Base-by-base conservation (phyloP, 2,329 filamentous ascomycete species). In the Fusarium coicis region DNA sequence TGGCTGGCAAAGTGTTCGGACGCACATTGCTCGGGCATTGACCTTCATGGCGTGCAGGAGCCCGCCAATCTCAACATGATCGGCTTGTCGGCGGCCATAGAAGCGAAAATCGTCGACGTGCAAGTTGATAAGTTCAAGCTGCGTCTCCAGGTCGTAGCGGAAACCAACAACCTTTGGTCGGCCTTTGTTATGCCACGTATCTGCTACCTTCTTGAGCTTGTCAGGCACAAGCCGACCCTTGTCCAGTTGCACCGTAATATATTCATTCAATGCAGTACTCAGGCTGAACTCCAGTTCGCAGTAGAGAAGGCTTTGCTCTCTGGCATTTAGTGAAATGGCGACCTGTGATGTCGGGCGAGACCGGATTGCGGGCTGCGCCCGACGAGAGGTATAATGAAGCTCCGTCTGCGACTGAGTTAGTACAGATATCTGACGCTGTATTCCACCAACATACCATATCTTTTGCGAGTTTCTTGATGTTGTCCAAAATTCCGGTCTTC, bases 111-210 rank as follows among this genome's bases (percentile, higher is more conserved):
- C 84, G 15, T 85, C 78, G 34, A 84, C 77, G 70, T 90, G 88
- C 14, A 86, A 76, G 21, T 79, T 76, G 28, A 90, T 78, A 16
- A 91, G 83, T 16, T 89, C 87, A n/a, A 90, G 76, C 79, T 90
- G 89, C 2, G 88, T 90, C 80, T 90, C 88, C 5, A 90, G 78
- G 67, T 91, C 88, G 77, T 88, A 90, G 23, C 87, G 86, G 77
- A 90, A 90, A 18, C 87, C 86, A 28, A 88, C 79, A 14, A 90
- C 88, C 62, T 83, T 85, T 10, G 88, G 87, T 1, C 87, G 87
- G 43, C 88, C 88, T 70, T 85, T 84, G 47, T 84, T 81, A 30
- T 82, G 79, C 89, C 88, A 91, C 10, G 75, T 78, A 56, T 90
- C 87, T 5, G 84, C 83, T 12, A 89, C 79, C 66, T 83, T 85